Evolutionary conservation across 1,139 yeast species (phyloP).

Genomic region (Arxiozyma slooffiae): DNA sequence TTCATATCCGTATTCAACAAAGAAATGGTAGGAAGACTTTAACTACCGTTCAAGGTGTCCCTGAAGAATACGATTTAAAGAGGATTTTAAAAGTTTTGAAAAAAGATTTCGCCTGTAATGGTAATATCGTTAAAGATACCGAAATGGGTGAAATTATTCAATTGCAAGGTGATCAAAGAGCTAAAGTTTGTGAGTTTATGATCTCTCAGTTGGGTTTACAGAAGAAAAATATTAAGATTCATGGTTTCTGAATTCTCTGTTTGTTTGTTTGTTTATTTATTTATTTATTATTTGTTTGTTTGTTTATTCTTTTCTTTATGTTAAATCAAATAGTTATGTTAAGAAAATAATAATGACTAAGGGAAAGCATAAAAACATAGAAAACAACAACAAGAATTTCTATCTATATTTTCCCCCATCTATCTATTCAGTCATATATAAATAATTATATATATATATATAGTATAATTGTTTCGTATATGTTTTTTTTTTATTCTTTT

Average conservation of each 20-base stretch:
- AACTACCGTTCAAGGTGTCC: conserved; percentile 97
- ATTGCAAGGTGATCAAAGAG: conserved; percentile 98
- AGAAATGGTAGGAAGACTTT: conserved; percentile 99
- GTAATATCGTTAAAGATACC: conserved; percentile 92
- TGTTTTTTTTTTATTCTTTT: too few species aligned
- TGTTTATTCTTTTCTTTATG: too few species aligned
- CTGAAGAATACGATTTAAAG: conserved; percentile 88
- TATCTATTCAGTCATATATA: too few species aligned
- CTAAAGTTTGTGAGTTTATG: conserved; percentile 89
- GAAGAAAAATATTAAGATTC: conserved; percentile 94
- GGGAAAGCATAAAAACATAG: too few species aligned
- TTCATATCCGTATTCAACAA: conserved; percentile 98
- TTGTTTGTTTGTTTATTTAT: too few species aligned
- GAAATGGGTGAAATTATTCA: conserved; percentile 96
- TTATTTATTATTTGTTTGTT: not conserved
- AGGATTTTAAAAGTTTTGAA: conserved; percentile 87
- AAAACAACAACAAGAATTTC: too few species aligned
- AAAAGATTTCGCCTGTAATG: conserved; percentile 98
- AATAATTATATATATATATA: too few species aligned
- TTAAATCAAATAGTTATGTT: too few species aligned
- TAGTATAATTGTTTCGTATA: too few species aligned
- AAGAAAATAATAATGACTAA: too few species aligned
- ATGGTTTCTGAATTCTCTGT: conserved; percentile 91
- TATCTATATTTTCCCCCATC: too few species aligned
- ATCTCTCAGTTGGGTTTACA: conserved; percentile 79